A percentile compares a stretch with the other conserved stretches of the same genome.
Evolutionary conservation across 768 basidiomycete genomes (phyloP).

Genomic region (Cystoderma amianthinum): DNA sequence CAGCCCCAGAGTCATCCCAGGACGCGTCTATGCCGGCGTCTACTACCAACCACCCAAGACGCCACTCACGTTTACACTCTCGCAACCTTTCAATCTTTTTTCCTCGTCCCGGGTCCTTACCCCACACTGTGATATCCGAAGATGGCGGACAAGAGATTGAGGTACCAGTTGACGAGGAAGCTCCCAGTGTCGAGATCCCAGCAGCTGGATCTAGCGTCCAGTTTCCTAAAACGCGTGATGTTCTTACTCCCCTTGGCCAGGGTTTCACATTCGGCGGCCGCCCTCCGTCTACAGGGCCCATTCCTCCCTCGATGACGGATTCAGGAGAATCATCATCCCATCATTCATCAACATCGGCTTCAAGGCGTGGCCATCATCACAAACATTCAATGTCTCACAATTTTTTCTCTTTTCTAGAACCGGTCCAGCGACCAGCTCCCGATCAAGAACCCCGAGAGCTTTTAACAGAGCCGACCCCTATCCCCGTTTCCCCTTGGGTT

Average conservation of each 20-base stretch:
- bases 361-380: constrained; percentile 77
- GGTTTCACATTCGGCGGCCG: constrained; percentile 62
- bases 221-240: constrained; percentile 28
- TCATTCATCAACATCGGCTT: constrained; percentile 22
- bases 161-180: constrained; percentile 33
- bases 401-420: constrained; percentile 94
- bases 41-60: constrained; percentile 18
- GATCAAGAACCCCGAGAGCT: constrained; percentile 22
- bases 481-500: constrained; percentile 64
- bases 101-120: constrained; percentile 66
- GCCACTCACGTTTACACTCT: constrained; percentile 79
- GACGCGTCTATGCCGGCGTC: constrained; percentile 3
- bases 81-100: constrained; percentile 91
- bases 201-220: constrained; percentile 31
- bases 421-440: constrained; percentile 23
- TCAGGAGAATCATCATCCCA: constrained; percentile 10
- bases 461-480: constrained; percentile 52
- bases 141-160: constrained; percentile 53
- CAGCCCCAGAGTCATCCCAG: background rate
- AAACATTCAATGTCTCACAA: constrained; percentile 93
- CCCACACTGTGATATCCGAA: constrained; percentile 57
- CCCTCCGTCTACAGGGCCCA: constrained; percentile 26
- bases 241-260: constrained; percentile 33
- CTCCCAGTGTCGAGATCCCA: constrained; percentile 41
- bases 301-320: constrained; percentile 17